Evolutionary conservation across 1,284 basidiomycete genomes (phyloP), one percentile per base, ranked within the genome.

Genomic region (Termitomyces sp.): DNA sequence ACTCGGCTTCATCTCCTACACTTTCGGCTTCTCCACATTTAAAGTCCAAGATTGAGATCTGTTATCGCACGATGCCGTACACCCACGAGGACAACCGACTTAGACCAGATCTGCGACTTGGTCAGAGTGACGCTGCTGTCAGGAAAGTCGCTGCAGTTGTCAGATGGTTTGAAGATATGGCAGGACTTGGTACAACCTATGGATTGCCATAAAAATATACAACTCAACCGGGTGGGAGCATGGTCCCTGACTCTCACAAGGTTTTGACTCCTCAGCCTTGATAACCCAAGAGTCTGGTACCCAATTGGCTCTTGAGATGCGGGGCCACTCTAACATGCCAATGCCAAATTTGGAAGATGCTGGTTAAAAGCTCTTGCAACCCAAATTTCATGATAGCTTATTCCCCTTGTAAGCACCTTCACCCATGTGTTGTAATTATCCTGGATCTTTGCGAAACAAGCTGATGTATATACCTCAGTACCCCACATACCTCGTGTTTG

Each of bases 31-130:
- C 86, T 0, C 79, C 81, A 10, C 74, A 80, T 57, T 72, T 83
- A 18, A 79, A 77, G 46, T 84, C 85, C 1, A 69, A 64, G 47
- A 64, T 81, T 46, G 75, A 82, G 58, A 81, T 91, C 10, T 91
- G 88, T 63, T 91, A 85, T 66, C 79, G 88, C 9, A 84, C 85
- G 6, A 79, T 90, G 77, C 85, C 86, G 6, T 76, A 78, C 56
- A 71, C 73, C 0, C 73, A 74, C n/a, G 74, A 79, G 54, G 88
- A 90, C 63, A 69, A 68, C 16, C 72, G 71, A 5, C 68, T 87
- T 5, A 76, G 86, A 5, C 87, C 88, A 19, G 88, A 91, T 66
- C 67, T 91, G 31, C 73, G 86, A 26, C 70, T 91, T 1, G 85
- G 83, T 1, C 72, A 73, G 53, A 88, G 81, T 53, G 86, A 90